Percentiles rank a stretch among this genome's conserved stretches.
Evolutionary conservation across 148 eudicot species (phyloP).

Genomic region (Fallopia convolvulus): DNA sequence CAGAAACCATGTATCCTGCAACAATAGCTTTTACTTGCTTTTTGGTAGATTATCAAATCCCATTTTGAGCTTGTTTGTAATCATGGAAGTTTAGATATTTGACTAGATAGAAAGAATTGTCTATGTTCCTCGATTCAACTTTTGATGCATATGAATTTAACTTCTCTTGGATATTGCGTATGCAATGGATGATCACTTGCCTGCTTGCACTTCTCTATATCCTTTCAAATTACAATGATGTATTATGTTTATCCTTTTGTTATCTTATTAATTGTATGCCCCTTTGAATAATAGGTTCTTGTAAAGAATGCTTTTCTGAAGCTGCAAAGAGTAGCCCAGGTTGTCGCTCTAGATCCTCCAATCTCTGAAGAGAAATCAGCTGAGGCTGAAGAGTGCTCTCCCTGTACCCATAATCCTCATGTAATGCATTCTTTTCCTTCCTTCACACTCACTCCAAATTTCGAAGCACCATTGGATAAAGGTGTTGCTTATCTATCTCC

Average conservation of each 20-base stretch:
- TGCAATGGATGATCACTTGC: not conserved
- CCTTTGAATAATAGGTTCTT: conserved; percentile 31
- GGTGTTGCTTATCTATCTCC: conserved; percentile 78
- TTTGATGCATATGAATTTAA: conserved; percentile 1
- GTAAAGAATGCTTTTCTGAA: conserved; percentile 49
- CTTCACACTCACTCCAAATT: conserved; percentile 24
- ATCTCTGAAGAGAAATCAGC: conserved; percentile 18
- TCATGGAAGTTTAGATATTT: not conserved
- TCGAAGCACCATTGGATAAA: conserved; percentile 22
- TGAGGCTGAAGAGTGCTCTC: conserved; percentile 17
- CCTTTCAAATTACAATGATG: not conserved
- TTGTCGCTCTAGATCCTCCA: conserved; percentile 73
- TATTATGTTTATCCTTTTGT: not conserved
- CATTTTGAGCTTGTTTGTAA: not conserved
- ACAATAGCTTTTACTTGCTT: not conserved
- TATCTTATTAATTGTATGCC: conserved; percentile 1
- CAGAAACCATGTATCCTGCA: not conserved
- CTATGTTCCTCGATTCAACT: not conserved
- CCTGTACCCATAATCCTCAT: conserved; percentile 19
- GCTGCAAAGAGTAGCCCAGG: conserved; percentile 61
- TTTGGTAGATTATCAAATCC: not conserved
- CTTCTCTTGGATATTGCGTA: not conserved
- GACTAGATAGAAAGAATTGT: not conserved
- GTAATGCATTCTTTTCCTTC: conserved; percentile 64
- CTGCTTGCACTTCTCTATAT: not conserved